Evolutionary conservation across 164 flowering plant species (phyloP).

Genomic region (Vitis cinerea): DNA sequence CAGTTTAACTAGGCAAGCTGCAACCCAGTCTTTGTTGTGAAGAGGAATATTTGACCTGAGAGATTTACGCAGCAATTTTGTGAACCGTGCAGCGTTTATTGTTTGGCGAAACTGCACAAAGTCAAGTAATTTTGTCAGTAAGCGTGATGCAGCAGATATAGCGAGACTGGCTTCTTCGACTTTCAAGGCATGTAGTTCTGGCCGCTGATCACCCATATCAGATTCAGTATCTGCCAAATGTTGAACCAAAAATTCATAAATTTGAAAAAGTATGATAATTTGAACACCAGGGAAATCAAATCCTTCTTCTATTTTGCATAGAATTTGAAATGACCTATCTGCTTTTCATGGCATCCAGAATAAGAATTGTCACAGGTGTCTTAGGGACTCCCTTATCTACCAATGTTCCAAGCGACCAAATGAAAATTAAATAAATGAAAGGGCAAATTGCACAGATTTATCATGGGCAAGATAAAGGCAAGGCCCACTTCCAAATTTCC

Average conservation of each 20-base stretch:
- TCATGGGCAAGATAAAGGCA: too few relatives aligned
- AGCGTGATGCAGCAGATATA: conserved; percentile 66
- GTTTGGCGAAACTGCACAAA: conserved; percentile 36
- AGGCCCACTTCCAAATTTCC: neutral
- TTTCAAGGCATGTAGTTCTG: conserved; percentile 41
- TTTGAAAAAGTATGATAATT: neutral
- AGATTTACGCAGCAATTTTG: conserved; percentile 39
- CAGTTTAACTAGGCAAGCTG: conserved; percentile 71
- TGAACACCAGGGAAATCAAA: neutral
- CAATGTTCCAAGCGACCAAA: too few relatives aligned
- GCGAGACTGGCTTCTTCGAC: conserved; percentile 76
- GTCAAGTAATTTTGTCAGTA: conserved; percentile 63
- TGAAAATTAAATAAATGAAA: too few relatives aligned
- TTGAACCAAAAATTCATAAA: neutral
- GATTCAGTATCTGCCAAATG: conserved; percentile 34
- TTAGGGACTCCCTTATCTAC: too few relatives aligned
- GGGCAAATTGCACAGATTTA: too few relatives aligned
- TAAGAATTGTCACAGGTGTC: neutral
- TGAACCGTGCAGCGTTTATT: conserved; percentile 41
- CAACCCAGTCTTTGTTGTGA: conserved; percentile 69
- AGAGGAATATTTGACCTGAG: conserved; percentile 65
- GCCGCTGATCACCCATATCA: conserved; percentile 34
- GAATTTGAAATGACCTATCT: neutral
- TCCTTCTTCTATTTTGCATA: neutral
- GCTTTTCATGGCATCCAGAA: neutral